phyloP scores from a whole-genome alignment of 768 basidiomycete genomes.

The Tylopilus vinaceipallidus region DNA sequence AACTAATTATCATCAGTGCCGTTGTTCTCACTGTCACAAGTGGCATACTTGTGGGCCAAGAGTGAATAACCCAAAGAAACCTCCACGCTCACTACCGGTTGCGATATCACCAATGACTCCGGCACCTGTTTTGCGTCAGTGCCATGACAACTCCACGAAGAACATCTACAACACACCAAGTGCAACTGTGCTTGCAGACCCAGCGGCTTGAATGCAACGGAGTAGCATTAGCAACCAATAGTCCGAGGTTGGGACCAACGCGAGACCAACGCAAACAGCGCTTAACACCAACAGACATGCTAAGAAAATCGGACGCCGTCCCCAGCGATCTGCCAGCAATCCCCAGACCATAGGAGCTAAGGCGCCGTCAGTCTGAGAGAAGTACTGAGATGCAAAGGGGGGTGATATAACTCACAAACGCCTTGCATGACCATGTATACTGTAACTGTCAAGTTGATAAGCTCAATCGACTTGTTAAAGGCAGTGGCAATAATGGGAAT shows the following conservation, averaged over 20 bases:
- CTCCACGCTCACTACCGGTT: constrained; percentile 67
- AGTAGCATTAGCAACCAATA: constrained; percentile 82
- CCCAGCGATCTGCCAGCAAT: constrained; percentile 62
- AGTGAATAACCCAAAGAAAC: constrained; percentile 66
- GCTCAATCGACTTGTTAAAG: constrained; percentile 63
- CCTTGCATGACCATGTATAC: constrained; percentile 55
- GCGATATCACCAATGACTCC: constrained; percentile 82
- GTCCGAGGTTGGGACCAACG: constrained; percentile 50
- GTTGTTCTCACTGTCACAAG: not conserved
- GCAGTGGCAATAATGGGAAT: constrained; percentile 62
- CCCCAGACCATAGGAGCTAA: constrained; percentile 61
- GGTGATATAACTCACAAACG: constrained; percentile 34
- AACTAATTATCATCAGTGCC: constrained; percentile 31
- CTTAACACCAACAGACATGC: constrained; percentile 62
- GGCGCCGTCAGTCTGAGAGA: not conserved
- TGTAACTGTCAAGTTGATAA: constrained; percentile 77
- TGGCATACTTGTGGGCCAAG: constrained; percentile 58
- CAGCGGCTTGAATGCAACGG: constrained; percentile 77
- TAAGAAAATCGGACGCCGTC: constrained; percentile 62
- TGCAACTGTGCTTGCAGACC: constrained; percentile 77
- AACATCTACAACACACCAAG: constrained; percentile 43
- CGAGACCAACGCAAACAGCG: constrained; percentile 62
- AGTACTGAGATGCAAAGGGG: not conserved
- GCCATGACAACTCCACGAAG: not conserved
- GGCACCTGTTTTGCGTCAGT: constrained; percentile 43